These are phyloP conservation scores for Ganoderma sp. DNA, from an alignment of 1,284 basidiomycete genomes.

Conservation along the genomic window DNA sequence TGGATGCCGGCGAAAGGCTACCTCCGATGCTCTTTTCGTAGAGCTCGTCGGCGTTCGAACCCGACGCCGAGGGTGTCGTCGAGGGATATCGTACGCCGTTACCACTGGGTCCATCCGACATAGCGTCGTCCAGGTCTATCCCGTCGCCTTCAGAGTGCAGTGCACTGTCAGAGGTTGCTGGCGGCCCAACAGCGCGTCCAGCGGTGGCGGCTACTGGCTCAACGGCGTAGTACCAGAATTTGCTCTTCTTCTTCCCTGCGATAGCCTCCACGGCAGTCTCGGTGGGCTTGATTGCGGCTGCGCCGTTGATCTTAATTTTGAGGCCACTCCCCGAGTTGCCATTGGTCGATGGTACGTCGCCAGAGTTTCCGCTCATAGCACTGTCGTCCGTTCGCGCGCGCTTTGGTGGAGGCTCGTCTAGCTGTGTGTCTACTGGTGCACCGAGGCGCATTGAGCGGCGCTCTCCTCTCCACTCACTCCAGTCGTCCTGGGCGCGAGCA, in stretches of 20 bases:
- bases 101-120: conserved; percentile 25
- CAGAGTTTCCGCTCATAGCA: conserved; percentile 61
- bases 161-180: conserved; percentile 17
- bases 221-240: conserved; percentile 83
- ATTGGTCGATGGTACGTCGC: conserved; percentile 26
- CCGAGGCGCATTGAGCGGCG: conserved; percentile 73
- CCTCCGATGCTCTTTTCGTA: conserved; percentile 40
- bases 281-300: conserved; percentile 66
- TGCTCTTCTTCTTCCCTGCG: conserved; percentile 78
- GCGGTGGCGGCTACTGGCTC: conserved; percentile 54
- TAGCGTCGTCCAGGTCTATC: conserved; percentile 14
- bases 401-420: conserved; percentile 61
- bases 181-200: conserved; percentile 19
- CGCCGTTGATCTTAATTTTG: conserved; percentile 49
- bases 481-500: conserved; percentile 57
- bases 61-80: conserved; percentile 27
- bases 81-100: conserved; percentile 28
- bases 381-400: conserved; percentile 78
- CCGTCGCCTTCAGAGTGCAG: conserved; percentile 26
- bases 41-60: conserved; percentile 32
- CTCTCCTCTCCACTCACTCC: conserved; percentile 70
- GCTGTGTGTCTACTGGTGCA: conserved; percentile 53
- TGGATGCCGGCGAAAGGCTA: conserved; percentile 41
- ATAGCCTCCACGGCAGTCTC: conserved; percentile 75
- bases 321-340: conserved; percentile 42